Percentiles rank a stretch among this genome's conserved stretches.
These are phyloP conservation scores for Coffea humblotiana DNA, from an alignment of 305 asterid genomes.

Conservation along the genomic window DNA sequence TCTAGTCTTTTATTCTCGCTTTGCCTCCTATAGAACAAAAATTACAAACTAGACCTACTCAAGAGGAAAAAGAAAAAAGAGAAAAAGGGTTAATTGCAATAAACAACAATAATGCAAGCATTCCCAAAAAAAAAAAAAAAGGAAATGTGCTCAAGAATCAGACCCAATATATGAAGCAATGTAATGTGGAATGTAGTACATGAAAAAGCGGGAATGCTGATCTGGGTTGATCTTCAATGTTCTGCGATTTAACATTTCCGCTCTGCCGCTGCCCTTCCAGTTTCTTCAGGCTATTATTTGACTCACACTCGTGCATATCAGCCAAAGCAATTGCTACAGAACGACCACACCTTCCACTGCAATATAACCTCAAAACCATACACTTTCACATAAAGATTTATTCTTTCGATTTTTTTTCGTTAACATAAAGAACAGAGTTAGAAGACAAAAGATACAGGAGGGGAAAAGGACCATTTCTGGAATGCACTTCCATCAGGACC, in stretches of 20 bases:
- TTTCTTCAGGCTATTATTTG: slow-evolving; percentile 26
- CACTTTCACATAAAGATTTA: too few relatives aligned
- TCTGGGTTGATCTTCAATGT: slow-evolving; percentile 46
- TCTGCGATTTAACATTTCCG: slow-evolving; percentile 17
- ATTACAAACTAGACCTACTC: not conserved
- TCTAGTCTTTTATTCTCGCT: too few relatives aligned
- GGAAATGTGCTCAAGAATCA: not conserved
- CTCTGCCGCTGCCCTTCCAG: slow-evolving; percentile 21
- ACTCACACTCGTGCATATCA: slow-evolving; percentile 39
- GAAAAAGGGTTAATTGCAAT: not conserved
- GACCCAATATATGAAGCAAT: not conserved
- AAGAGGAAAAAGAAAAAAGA: too few relatives aligned
- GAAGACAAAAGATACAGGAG: not conserved
- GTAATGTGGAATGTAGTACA: slow-evolving; percentile 26
- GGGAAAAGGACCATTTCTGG: slow-evolving; percentile 34
- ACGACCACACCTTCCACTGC: slow-evolving; percentile 31
- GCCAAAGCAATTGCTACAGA: slow-evolving; percentile 37
- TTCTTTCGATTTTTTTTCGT: not conserved
- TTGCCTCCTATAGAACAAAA: too few relatives aligned
- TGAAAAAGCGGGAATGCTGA: slow-evolving; percentile 57
- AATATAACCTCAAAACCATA: not conserved
- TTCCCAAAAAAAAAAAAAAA: not conserved
- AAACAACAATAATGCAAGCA: too few relatives aligned
- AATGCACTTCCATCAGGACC: slow-evolving; percentile 58
- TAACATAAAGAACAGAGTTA: not conserved